A percentile compares a stretch with the other conserved stretches of the same genome.
Conservation (phyloP, 805 yeast species). For the Metschnikowia colocasiae region DNA sequence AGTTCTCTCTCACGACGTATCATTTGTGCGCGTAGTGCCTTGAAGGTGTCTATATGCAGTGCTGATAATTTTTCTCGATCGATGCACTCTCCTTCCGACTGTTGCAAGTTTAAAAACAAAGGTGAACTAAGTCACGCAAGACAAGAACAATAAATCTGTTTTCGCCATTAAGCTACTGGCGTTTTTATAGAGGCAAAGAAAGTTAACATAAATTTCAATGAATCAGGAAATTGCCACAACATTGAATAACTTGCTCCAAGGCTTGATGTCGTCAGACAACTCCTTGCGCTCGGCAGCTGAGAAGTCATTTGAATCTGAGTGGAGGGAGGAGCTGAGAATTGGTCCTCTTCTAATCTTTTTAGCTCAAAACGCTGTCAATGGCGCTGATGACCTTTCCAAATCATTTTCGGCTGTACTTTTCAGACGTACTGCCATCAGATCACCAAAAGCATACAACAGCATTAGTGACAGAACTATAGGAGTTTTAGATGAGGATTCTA, state of each 20-base stretch:
- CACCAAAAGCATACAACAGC: slow-evolving; percentile 63
- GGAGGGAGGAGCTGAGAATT: slow-evolving; percentile 68
- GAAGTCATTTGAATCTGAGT: slow-evolving; percentile 61
- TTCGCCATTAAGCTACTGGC: background rate
- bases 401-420: slow-evolving; percentile 78
- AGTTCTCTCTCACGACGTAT: background rate
- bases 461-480: slow-evolving; percentile 80
- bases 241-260: slow-evolving; percentile 26
- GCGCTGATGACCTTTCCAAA: slow-evolving; percentile 55
- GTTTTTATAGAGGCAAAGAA: background rate
- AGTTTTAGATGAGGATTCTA: slow-evolving; percentile 54
- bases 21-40: slow-evolving; percentile 3
- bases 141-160: background rate
- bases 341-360: slow-evolving; percentile 71
- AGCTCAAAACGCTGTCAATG: slow-evolving; percentile 71
- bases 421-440: slow-evolving; percentile 76
- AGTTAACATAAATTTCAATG: background rate
- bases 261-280: slow-evolving; percentile 79
- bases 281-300: slow-evolving; percentile 75
- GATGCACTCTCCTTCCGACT: slow-evolving; percentile 3
- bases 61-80: slow-evolving; percentile 1
- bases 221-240: slow-evolving; percentile 11
- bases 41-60: background rate
- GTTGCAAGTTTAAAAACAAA: slow-evolving; percentile 2
- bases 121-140: slow-evolving; percentile 2